phyloP scores from a whole-genome alignment of 495 filamentous ascomycete genomes.

The Penicillium simplicissimum region DNA sequence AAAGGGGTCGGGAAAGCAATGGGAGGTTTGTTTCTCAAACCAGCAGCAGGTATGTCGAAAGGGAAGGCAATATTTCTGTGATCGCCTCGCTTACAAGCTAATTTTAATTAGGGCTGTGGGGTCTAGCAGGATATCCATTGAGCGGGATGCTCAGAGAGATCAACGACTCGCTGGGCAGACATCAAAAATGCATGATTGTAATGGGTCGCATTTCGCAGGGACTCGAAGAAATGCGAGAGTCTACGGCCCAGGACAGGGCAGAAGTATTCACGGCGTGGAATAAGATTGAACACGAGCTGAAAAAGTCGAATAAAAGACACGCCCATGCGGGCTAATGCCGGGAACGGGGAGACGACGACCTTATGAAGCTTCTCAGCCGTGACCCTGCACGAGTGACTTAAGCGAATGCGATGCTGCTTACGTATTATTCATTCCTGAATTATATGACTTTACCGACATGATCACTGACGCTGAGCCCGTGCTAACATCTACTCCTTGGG shows the following conservation, averaged over 20 bases:
- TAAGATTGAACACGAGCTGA: neutral
- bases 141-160: conserved; percentile 75
- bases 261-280: conserved; percentile 6
- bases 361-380: neutral
- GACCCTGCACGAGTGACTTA: neutral
- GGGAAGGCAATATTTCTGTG: neutral
- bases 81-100: conserved; percentile 19
- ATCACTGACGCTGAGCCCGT: neutral
- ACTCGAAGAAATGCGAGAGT: conserved; percentile 53
- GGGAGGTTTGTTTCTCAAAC: conserved; percentile 70
- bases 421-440: neutral
- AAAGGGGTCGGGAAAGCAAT: conserved; percentile 78
- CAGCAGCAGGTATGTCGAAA: conserved; percentile 56
- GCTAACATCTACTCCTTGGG: neutral
- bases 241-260: conserved; percentile 5
- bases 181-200: conserved; percentile 2
- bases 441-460: neutral
- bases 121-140: conserved; percentile 70
- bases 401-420: neutral
- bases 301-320: neutral
- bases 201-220: conserved; percentile 66
- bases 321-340: neutral
- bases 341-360: neutral
- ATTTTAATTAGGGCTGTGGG: conserved; percentile 50
- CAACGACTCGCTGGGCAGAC: conserved; percentile 51